Evolutionary conservation across 2,329 filamentous ascomycete genomes (phyloP).

Genomic region (Curvularia spicifera): DNA sequence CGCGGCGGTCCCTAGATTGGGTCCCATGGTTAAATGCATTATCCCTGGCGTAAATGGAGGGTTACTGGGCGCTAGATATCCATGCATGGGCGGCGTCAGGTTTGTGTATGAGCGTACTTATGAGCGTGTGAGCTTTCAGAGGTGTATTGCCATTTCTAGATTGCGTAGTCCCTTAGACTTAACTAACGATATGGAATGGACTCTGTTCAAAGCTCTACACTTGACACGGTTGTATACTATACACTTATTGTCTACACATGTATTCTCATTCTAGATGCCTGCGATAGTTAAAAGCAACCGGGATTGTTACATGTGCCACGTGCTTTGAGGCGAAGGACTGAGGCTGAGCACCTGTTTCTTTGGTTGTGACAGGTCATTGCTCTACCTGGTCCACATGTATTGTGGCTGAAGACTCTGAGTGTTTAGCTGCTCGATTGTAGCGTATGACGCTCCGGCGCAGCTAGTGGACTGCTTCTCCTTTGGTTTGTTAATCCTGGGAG

Average conservation of each 20-base stretch:
- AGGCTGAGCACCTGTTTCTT: neutral
- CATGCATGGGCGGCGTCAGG: constrained; percentile 9
- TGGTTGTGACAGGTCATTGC: neutral
- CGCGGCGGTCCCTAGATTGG: constrained; percentile 37
- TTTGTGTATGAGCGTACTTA: constrained; percentile 2
- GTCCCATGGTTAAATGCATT: constrained; percentile 6
- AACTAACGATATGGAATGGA: neutral
- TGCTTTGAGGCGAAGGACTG: neutral
- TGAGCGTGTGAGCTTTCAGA: neutral
- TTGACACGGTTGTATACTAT: neutral
- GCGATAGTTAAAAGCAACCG: neutral
- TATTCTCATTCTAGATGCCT: neutral
- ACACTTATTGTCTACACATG: neutral
- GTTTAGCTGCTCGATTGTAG: neutral
- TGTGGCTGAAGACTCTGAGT: neutral
- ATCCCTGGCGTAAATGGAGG: constrained; percentile 14
- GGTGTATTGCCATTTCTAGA: neutral
- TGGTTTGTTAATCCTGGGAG: neutral
- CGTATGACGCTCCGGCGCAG: neutral
- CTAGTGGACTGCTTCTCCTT: neutral
- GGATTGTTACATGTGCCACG: neutral
- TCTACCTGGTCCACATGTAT: neutral
- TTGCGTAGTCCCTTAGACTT: neutral
- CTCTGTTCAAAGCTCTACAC: neutral
- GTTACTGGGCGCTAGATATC: constrained; percentile 10